Percentiles rank a stretch among this genome's conserved stretches.
phyloP scores from a whole-genome alignment of 2,329 filamentous ascomycete genomes.

The Ophiostoma piceae region DNA sequence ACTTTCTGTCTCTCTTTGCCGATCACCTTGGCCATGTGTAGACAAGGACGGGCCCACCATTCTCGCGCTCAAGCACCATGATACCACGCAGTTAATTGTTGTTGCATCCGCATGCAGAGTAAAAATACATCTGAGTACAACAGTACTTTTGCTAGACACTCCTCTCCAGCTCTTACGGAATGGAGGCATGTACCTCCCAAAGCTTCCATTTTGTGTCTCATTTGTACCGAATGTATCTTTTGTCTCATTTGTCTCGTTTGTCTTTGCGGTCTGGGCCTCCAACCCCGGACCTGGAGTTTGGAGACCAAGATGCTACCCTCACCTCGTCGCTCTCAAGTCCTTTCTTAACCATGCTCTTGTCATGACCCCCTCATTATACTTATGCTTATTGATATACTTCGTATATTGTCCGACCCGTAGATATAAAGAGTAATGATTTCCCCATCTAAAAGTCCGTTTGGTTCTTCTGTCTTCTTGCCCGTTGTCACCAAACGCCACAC shows the following conservation, averaged over 20 bases:
- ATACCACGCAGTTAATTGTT: not conserved
- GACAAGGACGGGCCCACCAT: not conserved
- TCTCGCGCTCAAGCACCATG: not conserved
- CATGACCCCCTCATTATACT: not conserved
- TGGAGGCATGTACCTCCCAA: not conserved
- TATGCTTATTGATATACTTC: not conserved
- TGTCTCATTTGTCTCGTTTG: not conserved
- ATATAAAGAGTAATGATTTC: conserved; percentile 11
- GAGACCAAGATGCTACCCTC: not conserved
- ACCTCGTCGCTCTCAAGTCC: not conserved
- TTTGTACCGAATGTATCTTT: not conserved
- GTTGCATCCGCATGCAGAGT: not conserved
- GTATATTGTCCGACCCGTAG: not conserved
- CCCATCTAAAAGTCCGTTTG: not conserved
- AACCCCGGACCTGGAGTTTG: not conserved
- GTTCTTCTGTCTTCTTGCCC: not conserved
- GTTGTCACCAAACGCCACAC: not conserved
- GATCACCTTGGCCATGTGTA: not conserved
- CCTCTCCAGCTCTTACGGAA: not conserved
- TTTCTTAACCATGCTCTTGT: not conserved
- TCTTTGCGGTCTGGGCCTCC: not conserved
- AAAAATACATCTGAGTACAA: not conserved
- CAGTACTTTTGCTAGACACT: not conserved
- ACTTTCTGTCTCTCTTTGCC: not conserved
- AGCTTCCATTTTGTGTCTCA: not conserved